These are phyloP conservation scores for Melaleuca alternifolia DNA, from an alignment of 345 rosid species.

Conservation along the genomic window DNA sequence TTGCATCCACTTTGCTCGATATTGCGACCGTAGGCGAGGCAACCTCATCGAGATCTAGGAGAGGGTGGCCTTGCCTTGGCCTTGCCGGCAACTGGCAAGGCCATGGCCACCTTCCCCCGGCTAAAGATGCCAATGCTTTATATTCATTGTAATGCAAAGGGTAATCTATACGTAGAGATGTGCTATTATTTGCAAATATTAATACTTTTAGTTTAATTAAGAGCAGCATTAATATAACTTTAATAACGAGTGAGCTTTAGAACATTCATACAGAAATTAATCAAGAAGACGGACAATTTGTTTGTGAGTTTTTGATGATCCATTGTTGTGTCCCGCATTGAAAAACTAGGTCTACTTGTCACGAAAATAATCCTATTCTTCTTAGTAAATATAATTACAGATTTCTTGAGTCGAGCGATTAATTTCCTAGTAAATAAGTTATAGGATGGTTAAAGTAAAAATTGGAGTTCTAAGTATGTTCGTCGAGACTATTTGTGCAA, in stretches of 20 bases:
- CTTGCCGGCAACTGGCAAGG: no score
- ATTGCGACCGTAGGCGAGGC: no score
- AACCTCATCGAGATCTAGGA: no score
- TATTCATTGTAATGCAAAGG: background rate
- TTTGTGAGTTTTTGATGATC: background rate
- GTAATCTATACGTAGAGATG: background rate
- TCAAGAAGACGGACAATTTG: background rate
- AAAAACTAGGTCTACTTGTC: background rate
- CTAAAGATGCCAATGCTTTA: background rate
- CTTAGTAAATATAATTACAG: background rate
- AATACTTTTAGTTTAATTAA: background rate
- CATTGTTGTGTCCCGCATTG: background rate
- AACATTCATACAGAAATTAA: background rate
- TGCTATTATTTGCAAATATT: background rate
- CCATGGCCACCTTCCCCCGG: no score
- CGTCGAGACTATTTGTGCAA: background rate
- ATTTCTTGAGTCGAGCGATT: background rate
- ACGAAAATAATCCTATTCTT: background rate
- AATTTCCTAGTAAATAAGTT: background rate
- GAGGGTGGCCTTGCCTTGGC: no score
- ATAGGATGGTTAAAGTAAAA: background rate
- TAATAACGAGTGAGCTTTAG: background rate
- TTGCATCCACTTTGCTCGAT: no score
- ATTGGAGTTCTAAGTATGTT: background rate
- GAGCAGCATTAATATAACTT: background rate